A percentile compares a stretch with the other conserved stretches of the same genome.
phyloP scores from a whole-genome alignment of 805 yeast species.

The Alloascoidea africana region DNA sequence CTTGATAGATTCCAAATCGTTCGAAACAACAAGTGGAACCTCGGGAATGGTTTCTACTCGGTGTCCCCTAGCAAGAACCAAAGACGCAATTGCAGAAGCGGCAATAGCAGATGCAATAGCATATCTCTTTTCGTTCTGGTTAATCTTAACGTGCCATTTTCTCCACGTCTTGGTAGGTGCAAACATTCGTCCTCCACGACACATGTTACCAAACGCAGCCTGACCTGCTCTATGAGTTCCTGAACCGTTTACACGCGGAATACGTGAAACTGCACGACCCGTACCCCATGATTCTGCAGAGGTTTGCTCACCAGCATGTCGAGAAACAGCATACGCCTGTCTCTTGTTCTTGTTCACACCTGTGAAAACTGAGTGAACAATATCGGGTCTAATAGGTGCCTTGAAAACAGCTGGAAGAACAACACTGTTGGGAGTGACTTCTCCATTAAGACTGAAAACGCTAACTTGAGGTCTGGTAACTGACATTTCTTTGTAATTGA shows the following conservation, averaged over 20 bases:
- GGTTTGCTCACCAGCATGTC: constrained; percentile 99
- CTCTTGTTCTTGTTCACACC: constrained; percentile 99
- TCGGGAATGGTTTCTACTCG: constrained; percentile 95
- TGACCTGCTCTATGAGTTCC: constrained; percentile 99
- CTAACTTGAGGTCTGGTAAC: constrained; percentile 92
- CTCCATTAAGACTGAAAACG: constrained; percentile 81
- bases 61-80: constrained; percentile 99
- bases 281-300: constrained; percentile 99
- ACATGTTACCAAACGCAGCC: constrained; percentile 99
- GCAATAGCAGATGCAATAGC: constrained; percentile 99
- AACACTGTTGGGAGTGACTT: constrained; percentile 67
- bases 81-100: constrained; percentile 96
- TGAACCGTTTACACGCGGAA: constrained; percentile 99
- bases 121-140: constrained; percentile 99
- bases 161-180: constrained; percentile 99
- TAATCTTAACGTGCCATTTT: constrained; percentile 99
- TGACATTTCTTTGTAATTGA: constrained; percentile 36
- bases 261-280: constrained; percentile 99
- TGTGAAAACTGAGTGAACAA: constrained; percentile 97
- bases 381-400: constrained; percentile 99
- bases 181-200: constrained; percentile 99
- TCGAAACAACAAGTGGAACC: constrained; percentile 93
- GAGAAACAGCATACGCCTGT: constrained; percentile 99
- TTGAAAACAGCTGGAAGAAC: constrained; percentile 97
- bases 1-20: constrained; percentile 80